These are phyloP conservation scores for Elsinoe fawcettii DNA, from an alignment of 2,329 filamentous ascomycete species.

Conservation along the genomic window DNA sequence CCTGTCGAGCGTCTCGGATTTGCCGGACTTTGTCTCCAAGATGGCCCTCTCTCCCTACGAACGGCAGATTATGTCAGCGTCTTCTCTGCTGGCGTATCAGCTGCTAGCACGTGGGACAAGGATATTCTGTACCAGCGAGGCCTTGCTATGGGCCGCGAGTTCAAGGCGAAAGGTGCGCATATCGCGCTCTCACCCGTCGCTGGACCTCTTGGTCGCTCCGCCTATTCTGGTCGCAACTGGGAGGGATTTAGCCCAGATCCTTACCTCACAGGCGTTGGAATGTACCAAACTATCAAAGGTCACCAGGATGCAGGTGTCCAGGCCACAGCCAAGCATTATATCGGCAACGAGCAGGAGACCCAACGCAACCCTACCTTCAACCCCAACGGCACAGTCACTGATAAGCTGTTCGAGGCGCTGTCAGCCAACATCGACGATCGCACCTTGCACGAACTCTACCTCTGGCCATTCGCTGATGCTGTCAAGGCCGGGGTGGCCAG, in stretches of 20 bases:
- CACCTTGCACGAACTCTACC: conserved; percentile 25
- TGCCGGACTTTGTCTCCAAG: conserved; percentile 63
- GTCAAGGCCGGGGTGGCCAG: conserved; percentile 25
- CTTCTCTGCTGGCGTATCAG: conserved; percentile 68
- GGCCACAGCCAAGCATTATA: conserved; percentile 38
- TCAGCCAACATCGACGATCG: conserved; percentile 26
- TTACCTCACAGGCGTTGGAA: conserved; percentile 50
- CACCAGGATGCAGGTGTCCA: conserved; percentile 51
- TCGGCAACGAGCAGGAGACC: conserved; percentile 19
- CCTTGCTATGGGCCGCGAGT: conserved; percentile 42
- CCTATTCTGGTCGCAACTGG: conserved; percentile 66
- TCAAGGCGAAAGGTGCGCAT: conserved; percentile 27
- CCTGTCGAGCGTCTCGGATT: conserved; percentile 63
- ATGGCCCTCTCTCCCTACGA: conserved; percentile 63
- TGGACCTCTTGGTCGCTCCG: conserved; percentile 64
- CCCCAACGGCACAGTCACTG: background rate
- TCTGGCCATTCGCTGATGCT: conserved; percentile 28
- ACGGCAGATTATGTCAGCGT: conserved; percentile 67
- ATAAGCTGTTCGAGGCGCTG: conserved; percentile 18
- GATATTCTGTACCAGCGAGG: conserved; percentile 47
- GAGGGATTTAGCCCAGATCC: conserved; percentile 69
- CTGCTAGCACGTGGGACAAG: conserved; percentile 45
- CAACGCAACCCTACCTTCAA: conserved; percentile 17
- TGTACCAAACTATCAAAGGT: conserved; percentile 46
- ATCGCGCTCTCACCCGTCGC: conserved; percentile 36